A percentile compares a stretch with the other conserved stretches of the same genome.
These are phyloP conservation scores for Amauroascus verrucosus DNA, from an alignment of 2,329 filamentous ascomycete species.

Conservation along the genomic window DNA sequence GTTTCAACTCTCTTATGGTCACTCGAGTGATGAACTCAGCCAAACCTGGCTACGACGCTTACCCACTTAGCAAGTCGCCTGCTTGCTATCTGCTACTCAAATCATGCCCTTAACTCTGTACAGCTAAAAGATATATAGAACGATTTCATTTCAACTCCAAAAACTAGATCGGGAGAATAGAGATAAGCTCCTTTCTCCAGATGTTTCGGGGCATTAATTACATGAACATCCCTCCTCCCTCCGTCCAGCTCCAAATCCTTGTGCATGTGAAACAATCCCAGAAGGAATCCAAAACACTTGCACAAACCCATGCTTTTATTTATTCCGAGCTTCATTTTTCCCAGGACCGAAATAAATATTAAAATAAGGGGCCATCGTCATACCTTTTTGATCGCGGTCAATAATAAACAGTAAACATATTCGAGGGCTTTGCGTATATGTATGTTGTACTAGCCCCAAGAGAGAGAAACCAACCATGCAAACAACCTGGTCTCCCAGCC, in stretches of 20 bases:
- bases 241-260: neutral
- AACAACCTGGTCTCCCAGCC: conserved; percentile 2
- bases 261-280: neutral
- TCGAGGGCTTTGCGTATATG: neutral
- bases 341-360: conserved; percentile 3
- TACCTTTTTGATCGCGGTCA: neutral
- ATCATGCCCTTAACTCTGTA: too few relatives aligned
- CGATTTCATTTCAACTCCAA: too few relatives aligned
- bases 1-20: too few relatives aligned
- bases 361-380: neutral
- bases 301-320: conserved; percentile 9
- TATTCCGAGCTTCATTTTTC: neutral
- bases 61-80: too few relatives aligned
- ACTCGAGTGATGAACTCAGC: too few relatives aligned
- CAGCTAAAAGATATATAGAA: too few relatives aligned
- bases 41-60: too few relatives aligned
- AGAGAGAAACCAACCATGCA: conserved; percentile 3
- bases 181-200: too few relatives aligned
- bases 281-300: neutral
- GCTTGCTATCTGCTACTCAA: too few relatives aligned
- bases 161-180: too few relatives aligned
- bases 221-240: neutral
- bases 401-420: neutral
- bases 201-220: too few relatives aligned
- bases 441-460: neutral